Conservation (phyloP, 1,284 basidiomycete species). For the Sanghuangporus baumii region DNA sequence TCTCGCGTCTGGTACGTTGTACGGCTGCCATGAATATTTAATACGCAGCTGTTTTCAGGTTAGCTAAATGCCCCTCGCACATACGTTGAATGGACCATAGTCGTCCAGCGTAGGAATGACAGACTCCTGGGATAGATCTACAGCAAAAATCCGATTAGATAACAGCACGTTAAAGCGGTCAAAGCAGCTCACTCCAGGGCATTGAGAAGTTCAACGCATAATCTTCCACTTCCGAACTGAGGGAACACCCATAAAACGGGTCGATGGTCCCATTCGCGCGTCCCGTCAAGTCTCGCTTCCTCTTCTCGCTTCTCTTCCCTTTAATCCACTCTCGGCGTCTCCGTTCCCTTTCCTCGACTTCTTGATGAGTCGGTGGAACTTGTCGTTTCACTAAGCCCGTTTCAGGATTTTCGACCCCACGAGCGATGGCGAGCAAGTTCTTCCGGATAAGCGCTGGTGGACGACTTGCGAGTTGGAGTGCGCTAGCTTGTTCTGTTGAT, state of each 20-base stretch:
- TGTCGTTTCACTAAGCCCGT: conserved; percentile 6
- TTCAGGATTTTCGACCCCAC: background rate
- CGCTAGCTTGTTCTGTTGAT: conserved; percentile 13
- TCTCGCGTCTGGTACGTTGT: conserved; percentile 31
- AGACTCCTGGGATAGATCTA: conserved; percentile 31
- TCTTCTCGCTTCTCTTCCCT: conserved; percentile 25
- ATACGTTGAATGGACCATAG: conserved; percentile 22
- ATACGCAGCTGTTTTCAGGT: too few species aligned
- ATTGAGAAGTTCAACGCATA: conserved; percentile 57
- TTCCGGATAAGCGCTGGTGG: conserved; percentile 16
- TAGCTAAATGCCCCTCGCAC: background rate
- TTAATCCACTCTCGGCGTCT: conserved; percentile 5
- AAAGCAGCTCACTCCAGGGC: conserved; percentile 53
- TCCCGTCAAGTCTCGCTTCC: conserved; percentile 37
- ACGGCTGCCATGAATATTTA: conserved; percentile 17
- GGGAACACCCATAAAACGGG: conserved; percentile 54
- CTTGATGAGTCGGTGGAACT: background rate
- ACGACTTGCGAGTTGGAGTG: conserved; percentile 6
- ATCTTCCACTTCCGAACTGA: conserved; percentile 48
- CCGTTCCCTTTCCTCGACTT: conserved; percentile 16
- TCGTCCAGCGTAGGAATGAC: conserved; percentile 13
- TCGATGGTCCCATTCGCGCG: conserved; percentile 47
- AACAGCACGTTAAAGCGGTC: conserved; percentile 5
- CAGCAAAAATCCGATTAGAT: background rate
- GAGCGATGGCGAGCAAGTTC: conserved; percentile 8